Conservation (phyloP, 768 basidiomycete genomes). For the Agaricus blazei region DNA sequence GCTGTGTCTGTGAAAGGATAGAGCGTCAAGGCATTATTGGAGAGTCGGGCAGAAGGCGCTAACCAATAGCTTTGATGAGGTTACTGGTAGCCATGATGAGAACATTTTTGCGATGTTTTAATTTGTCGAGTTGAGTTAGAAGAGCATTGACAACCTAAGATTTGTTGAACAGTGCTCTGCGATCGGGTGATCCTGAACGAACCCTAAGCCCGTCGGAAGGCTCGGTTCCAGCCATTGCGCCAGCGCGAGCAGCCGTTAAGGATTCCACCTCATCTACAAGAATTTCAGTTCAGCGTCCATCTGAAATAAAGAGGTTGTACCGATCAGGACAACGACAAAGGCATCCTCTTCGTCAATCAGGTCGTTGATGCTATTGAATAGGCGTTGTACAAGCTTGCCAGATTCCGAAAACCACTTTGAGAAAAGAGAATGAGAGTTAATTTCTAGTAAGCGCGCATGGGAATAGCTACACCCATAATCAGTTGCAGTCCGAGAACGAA, state of each 20-base stretch:
- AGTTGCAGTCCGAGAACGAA: background rate
- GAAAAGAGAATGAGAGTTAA: slow-evolving; percentile 97
- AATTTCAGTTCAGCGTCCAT: background rate
- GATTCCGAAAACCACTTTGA: slow-evolving; percentile 99
- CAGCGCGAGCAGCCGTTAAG: slow-evolving; percentile 89
- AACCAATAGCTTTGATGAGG: slow-evolving; percentile 90
- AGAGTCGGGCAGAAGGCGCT: background rate
- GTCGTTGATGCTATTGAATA: slow-evolving; percentile 86
- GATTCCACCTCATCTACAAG: slow-evolving; percentile 90
- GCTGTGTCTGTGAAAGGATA: slow-evolving; percentile 64
- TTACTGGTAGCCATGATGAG: slow-evolving; percentile 97
- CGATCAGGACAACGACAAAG: slow-evolving; percentile 93
- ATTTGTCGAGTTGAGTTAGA: slow-evolving; percentile 92
- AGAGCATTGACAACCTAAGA: slow-evolving; percentile 93
- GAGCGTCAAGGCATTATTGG: background rate
- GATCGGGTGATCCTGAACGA: background rate
- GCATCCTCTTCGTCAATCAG: slow-evolving; percentile 88
- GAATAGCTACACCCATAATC: slow-evolving; percentile 55
- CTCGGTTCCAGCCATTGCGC: slow-evolving; percentile 93
- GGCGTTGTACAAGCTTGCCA: slow-evolving; percentile 92
- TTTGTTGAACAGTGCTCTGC: slow-evolving; percentile 13
- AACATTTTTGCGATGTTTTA: slow-evolving; percentile 90
- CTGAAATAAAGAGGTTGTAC: slow-evolving; percentile 29
- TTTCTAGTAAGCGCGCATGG: slow-evolving; percentile 85
- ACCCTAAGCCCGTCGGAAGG: slow-evolving; percentile 92